phyloP scores from a whole-genome alignment of 441 rosid species.

The Heliophila coronopifolia region DNA sequence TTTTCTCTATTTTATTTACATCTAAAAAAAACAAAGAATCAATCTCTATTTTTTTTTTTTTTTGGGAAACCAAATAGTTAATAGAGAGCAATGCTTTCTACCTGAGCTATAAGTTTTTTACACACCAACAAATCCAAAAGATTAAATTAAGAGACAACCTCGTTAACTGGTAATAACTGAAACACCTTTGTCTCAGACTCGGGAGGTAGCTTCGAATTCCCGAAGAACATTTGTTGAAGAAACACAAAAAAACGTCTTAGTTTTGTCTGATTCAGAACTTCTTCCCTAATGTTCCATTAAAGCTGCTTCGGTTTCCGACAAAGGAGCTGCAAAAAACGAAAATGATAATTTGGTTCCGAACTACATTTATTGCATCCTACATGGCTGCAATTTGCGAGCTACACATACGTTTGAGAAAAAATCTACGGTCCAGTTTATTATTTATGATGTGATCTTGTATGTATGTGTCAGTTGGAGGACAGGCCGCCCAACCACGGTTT shows the following conservation, averaged over 20 bases:
- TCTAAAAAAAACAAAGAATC: too few species aligned
- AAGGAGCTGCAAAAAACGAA: constrained; percentile 64
- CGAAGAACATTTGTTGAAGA: constrained; percentile 9
- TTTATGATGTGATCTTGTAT: too few species aligned
- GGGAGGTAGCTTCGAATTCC: neutral
- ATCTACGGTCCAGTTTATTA: too few species aligned
- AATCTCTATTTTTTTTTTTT: too few species aligned
- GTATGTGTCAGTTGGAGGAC: too few species aligned
- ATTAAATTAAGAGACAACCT: constrained; percentile 11
- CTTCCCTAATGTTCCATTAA: constrained; percentile 78
- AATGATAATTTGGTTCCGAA: constrained; percentile 6
- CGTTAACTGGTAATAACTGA: constrained; percentile 16
- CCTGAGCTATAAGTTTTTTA: constrained; percentile 8
- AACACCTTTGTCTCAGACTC: constrained; percentile 3
- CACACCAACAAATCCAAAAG: constrained; percentile 20
- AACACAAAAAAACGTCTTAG: too few species aligned
- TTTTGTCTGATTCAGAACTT: constrained; percentile 18
- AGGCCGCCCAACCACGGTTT: too few species aligned
- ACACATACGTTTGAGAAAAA: neutral
- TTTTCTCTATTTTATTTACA: too few species aligned
- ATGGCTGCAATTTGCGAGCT: neutral
- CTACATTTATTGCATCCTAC: neutral
- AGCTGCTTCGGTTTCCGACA: constrained; percentile 90
- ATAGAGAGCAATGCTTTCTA: constrained; percentile 1
- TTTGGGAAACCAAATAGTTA: too few species aligned